phyloP scores from a whole-genome alignment of 345 rosid species.

The Raphanus sativus region DNA sequence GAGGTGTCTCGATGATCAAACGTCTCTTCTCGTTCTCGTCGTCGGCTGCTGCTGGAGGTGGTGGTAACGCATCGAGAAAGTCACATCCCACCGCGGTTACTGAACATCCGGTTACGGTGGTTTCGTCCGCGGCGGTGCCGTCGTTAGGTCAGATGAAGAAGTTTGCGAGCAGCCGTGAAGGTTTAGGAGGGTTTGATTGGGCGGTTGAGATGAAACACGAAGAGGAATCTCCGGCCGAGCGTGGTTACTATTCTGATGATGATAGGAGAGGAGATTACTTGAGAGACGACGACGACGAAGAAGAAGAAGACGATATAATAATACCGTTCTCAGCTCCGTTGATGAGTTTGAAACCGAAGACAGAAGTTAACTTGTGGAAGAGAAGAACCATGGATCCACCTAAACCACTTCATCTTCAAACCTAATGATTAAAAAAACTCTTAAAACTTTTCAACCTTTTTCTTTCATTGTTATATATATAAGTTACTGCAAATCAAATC shows the following conservation, averaged over 20 bases:
- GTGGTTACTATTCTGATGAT: conserved; percentile 55
- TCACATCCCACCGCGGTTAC: conserved; percentile 14
- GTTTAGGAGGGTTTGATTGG: conserved; percentile 69
- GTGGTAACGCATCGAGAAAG: conserved; percentile 33
- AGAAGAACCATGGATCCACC: conserved; percentile 87
- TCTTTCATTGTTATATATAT: background rate
- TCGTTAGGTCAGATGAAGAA: conserved; percentile 68
- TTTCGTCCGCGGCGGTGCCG: conserved; percentile 44
- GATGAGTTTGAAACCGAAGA: conserved; percentile 52
- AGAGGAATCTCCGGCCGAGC: conserved; percentile 43
- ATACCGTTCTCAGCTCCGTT: conserved; percentile 89
- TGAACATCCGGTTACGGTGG: conserved; percentile 30
- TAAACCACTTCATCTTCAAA: conserved; percentile 57
- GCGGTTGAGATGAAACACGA: conserved; percentile 50
- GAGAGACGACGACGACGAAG: conserved; percentile 30
- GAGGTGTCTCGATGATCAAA: conserved; percentile 39
- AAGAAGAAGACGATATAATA: conserved; percentile 35
- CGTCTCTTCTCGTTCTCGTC: conserved; percentile 41
- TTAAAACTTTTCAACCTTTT: background rate
- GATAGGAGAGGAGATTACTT: conserved; percentile 38
- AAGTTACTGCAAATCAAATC: background rate
- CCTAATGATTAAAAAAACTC: background rate
- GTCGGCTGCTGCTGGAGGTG: background rate
- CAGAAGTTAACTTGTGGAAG: conserved; percentile 88
- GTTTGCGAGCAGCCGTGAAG: conserved; percentile 70